phyloP scores from a whole-genome alignment of 1,284 basidiomycete genomes.

The Inonotus hispidus region DNA sequence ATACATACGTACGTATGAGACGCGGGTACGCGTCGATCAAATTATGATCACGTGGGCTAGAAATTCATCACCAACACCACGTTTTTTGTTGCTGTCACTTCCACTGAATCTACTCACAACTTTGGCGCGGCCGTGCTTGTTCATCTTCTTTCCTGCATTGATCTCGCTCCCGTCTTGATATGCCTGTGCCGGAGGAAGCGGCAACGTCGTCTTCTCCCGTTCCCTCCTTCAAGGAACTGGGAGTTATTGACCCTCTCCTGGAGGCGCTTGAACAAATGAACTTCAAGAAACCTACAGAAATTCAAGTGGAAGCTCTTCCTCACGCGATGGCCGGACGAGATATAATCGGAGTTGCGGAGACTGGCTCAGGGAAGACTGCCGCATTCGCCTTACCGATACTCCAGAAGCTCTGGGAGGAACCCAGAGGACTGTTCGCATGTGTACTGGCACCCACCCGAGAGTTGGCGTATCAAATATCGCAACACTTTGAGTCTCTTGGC shows the following conservation, averaged over 20 bases:
- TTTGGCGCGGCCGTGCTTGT: neutral
- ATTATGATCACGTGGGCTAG: neutral
- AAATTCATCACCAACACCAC: neutral
- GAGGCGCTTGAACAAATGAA: constrained; percentile 80
- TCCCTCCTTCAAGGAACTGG: constrained; percentile 65
- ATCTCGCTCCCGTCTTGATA: constrained; percentile 21
- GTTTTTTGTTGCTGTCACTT: neutral
- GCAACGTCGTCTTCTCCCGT: constrained; percentile 43
- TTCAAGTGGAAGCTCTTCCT: constrained; percentile 88
- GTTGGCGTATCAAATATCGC: constrained; percentile 97
- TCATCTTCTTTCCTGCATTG: neutral
- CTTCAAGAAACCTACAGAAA: constrained; percentile 88
- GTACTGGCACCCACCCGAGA: constrained; percentile 96
- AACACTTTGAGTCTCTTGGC: constrained; percentile 93
- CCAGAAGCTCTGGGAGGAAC: constrained; percentile 96
- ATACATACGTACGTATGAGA: too few relatives aligned
- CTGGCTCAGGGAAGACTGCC: constrained; percentile 97
- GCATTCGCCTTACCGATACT: constrained; percentile 96
- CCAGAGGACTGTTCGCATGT: constrained; percentile 90
- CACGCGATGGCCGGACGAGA: constrained; percentile 88
- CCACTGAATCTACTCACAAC: neutral
- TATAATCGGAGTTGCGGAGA: constrained; percentile 97
- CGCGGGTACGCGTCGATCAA: neutral
- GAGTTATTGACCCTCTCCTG: constrained; percentile 86
- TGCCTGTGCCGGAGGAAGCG: constrained; percentile 55